phyloP scores from a whole-genome alignment of 257 asterid genomes.

The Fraxinus quadrangulata region DNA sequence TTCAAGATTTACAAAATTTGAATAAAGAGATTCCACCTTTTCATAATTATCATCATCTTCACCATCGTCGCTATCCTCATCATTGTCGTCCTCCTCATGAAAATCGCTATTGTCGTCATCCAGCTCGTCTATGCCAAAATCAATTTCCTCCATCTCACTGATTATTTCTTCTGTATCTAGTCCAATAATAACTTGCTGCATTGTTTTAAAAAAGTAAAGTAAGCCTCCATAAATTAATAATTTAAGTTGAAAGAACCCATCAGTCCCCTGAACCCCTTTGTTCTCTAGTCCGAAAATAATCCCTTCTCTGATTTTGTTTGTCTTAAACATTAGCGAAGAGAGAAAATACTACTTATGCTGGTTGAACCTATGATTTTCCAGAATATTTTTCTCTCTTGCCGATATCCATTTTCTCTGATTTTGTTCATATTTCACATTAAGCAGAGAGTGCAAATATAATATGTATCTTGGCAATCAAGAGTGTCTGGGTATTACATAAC shows the following conservation, averaged over 20 bases:
- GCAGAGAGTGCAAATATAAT: slow-evolving; percentile 7
- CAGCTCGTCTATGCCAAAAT: slow-evolving; percentile 64
- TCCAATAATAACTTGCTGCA: slow-evolving; percentile 96
- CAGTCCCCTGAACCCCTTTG: background rate
- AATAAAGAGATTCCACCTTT: slow-evolving; percentile 43
- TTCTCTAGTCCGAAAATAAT: background rate
- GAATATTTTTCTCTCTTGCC: background rate
- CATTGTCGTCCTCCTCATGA: slow-evolving; percentile 61
- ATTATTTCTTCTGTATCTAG: slow-evolving; percentile 85
- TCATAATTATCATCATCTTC: slow-evolving; percentile 44
- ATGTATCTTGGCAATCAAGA: slow-evolving; percentile 2
- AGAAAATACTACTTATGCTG: background rate
- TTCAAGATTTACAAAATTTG: slow-evolving; percentile 17
- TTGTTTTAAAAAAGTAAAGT: slow-evolving; percentile 33
- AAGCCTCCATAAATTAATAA: slow-evolving; percentile 25
- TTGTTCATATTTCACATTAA: background rate
- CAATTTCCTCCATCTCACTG: slow-evolving; percentile 78
- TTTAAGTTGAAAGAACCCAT: slow-evolving; percentile 5
- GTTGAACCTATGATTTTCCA: background rate
- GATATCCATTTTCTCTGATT: background rate
- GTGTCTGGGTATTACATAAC: background rate
- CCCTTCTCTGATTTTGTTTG: background rate
- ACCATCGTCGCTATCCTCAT: slow-evolving; percentile 53
- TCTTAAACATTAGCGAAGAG: slow-evolving; percentile 7
- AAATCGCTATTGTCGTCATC: slow-evolving; percentile 70